A percentile compares a stretch with the other conserved stretches of the same genome.
Evolutionary conservation across 345 rosid species (phyloP).

Genomic region (Excoecaria agallocha): DNA sequence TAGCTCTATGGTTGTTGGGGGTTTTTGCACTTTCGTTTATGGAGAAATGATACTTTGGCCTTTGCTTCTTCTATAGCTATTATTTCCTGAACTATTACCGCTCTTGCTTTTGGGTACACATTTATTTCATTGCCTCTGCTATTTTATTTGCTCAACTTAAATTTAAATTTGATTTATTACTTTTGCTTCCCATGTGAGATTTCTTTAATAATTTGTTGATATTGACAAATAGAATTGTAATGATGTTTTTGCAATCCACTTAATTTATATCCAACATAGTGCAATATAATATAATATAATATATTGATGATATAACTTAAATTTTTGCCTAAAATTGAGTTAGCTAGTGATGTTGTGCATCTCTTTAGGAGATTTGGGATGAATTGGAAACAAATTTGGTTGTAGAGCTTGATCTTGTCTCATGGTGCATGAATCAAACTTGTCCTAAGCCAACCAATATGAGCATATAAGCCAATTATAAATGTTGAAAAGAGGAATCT

Average conservation of each 20-base stretch:
- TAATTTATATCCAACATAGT: too few species aligned
- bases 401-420: too few species aligned
- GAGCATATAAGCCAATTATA: too few species aligned
- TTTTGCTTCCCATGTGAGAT: too few species aligned
- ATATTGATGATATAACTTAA: not conserved
- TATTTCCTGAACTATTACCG: slow-evolving; percentile 21
- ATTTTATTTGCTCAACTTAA: too few species aligned
- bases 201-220: not conserved
- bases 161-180: too few species aligned
- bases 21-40: slow-evolving; percentile 25
- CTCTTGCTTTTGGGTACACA: slow-evolving; percentile 42
- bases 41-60: slow-evolving; percentile 29
- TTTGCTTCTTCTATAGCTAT: slow-evolving; percentile 28
- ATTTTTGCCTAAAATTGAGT: not conserved
- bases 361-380: not conserved
- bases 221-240: not conserved
- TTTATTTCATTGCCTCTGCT: too few species aligned
- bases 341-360: not conserved
- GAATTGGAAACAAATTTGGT: not conserved
- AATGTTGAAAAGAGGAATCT: too few species aligned
- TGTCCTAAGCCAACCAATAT: too few species aligned
- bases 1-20: slow-evolving; percentile 25
- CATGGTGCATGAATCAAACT: too few species aligned
- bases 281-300: too few species aligned
- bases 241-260: not conserved